Evolutionary conservation across 441 rosid species (phyloP).

Genomic region (Arabidopsis hybrid): DNA sequence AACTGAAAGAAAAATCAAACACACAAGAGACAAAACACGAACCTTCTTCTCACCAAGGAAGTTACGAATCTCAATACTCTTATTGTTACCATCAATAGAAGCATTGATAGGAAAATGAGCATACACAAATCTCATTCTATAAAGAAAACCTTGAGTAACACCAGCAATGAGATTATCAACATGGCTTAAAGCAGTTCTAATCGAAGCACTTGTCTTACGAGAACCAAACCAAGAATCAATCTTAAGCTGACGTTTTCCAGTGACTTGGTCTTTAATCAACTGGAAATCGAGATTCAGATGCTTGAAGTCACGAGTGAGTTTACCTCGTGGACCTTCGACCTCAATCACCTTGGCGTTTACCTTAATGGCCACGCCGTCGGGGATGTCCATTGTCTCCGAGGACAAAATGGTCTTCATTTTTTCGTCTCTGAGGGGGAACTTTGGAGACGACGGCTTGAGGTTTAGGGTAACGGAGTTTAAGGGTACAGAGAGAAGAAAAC

Average conservation of each 20-base stretch:
- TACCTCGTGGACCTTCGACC: conserved; percentile 84
- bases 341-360: conserved; percentile 72
- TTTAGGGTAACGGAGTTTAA: not conserved
- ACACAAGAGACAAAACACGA: not conserved
- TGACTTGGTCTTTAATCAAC: conserved; percentile 62
- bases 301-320: conserved; percentile 78
- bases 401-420: conserved; percentile 76
- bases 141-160: conserved; percentile 73
- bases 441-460: conserved; percentile 25
- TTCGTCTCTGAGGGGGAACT: conserved; percentile 5
- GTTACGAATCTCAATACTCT: conserved; percentile 80
- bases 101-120: conserved; percentile 87
- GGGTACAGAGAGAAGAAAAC: not conserved
- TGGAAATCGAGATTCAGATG: conserved; percentile 85
- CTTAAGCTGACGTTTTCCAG: conserved; percentile 68
- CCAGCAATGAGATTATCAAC: conserved; percentile 73
- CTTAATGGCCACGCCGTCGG: conserved; percentile 72
- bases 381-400: conserved; percentile 83
- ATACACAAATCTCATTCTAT: conserved; percentile 85
- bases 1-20: not conserved
- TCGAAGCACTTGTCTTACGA: conserved; percentile 78
- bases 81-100: conserved; percentile 53
- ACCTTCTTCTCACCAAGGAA: conserved; percentile 81
- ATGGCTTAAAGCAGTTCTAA: conserved; percentile 77
- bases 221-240: conserved; percentile 84